A percentile compares a stretch with the other conserved stretches of the same genome.
Conservation (phyloP, 2,329 filamentous ascomycete species). For the Aureobasidium sp. region DNA sequence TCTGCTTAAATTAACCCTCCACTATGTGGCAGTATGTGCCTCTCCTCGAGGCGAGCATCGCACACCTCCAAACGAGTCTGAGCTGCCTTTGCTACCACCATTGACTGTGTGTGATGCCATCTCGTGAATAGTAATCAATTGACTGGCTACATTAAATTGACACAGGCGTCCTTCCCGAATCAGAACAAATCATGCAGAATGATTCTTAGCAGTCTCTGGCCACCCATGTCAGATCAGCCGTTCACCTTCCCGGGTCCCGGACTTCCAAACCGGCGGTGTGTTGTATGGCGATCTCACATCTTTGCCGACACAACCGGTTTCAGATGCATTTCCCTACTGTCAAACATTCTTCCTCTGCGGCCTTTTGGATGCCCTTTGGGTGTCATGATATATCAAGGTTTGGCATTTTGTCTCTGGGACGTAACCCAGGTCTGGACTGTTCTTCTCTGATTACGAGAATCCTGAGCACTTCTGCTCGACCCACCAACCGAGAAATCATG, state of each 20-base stretch:
- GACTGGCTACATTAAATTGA: not conserved
- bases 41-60: not conserved
- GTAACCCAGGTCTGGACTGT: not conserved
- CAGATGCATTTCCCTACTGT: not conserved
- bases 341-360: not conserved
- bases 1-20: not conserved
- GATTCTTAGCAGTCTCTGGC: not conserved
- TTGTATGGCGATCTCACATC: slow-evolving; percentile 3
- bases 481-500: not conserved
- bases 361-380: not conserved
- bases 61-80: not conserved
- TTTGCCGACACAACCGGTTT: slow-evolving; percentile 11
- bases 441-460: not conserved
- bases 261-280: slow-evolving; percentile 13
- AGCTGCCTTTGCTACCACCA: not conserved
- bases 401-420: not conserved
- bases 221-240: slow-evolving; percentile 6
- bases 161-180: not conserved
- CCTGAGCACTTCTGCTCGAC: not conserved
- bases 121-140: not conserved
- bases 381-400: slow-evolving; percentile 7
- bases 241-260: slow-evolving; percentile 9
- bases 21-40: no score
- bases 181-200: not conserved
- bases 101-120: not conserved